Conservation (phyloP, 495 filamentous ascomycete genomes). For the Aspergillus homomorphus region DNA sequence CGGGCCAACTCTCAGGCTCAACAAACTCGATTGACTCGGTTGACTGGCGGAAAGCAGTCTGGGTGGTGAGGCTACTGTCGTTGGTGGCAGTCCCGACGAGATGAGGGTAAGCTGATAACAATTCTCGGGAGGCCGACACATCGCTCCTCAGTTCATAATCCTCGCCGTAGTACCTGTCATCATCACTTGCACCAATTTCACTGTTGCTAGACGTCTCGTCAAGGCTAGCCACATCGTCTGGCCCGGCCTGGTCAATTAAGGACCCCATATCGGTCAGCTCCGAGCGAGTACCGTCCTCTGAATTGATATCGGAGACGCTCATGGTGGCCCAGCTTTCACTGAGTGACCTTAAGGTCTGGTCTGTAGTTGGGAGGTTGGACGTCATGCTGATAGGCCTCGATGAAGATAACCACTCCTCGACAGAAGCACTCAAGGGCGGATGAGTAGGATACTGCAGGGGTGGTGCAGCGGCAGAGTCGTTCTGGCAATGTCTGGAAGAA, state of each 20-base stretch:
- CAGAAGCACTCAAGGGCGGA: constrained; percentile 44
- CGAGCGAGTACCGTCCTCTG: constrained; percentile 45
- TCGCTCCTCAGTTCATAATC: constrained; percentile 29
- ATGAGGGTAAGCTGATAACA: constrained; percentile 42
- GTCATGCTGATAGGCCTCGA: constrained; percentile 45
- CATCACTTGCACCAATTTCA: constrained; percentile 34
- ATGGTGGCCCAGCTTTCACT: constrained; percentile 50
- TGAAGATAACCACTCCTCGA: constrained; percentile 48
- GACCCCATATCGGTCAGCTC: constrained; percentile 47
- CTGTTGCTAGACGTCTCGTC: constrained; percentile 42
- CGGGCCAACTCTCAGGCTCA: constrained; percentile 52
- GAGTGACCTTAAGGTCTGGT: constrained; percentile 30
- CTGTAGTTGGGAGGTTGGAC: constrained; percentile 24
- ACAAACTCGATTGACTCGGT: constrained; percentile 58
- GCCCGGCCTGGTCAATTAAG: constrained; percentile 40
- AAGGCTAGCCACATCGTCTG: constrained; percentile 49
- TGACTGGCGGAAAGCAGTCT: constrained; percentile 32
- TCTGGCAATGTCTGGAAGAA: constrained; percentile 29
- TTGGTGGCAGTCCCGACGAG: constrained; percentile 34
- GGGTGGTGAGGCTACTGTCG: constrained; percentile 43
- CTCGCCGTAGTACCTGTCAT: constrained; percentile 23
- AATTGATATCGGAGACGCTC: constrained; percentile 44
- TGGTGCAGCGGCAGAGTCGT: constrained; percentile 25
- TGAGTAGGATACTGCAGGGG: constrained; percentile 46
- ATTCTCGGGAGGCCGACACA: constrained; percentile 39